Conservation (phyloP, 2,329 filamentous ascomycete genomes). For the Coniochaeta sp. region DNA sequence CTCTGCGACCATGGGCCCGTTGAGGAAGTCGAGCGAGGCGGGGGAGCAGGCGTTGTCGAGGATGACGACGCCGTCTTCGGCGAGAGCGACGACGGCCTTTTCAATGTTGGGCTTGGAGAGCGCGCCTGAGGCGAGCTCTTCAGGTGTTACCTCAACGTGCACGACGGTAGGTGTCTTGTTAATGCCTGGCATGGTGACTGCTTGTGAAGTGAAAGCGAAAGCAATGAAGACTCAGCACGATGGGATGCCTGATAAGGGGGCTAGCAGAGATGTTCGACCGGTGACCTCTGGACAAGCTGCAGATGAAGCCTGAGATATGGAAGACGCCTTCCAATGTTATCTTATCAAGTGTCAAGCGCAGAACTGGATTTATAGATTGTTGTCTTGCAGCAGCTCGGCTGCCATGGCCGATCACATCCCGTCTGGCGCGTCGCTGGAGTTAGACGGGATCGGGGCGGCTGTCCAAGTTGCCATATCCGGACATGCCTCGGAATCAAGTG, state of each 20-base stretch:
- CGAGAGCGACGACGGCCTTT: background rate
- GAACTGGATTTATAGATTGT: background rate
- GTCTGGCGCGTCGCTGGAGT: background rate
- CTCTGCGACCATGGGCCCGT: constrained; percentile 5
- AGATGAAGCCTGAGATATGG: background rate
- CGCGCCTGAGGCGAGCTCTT: background rate
- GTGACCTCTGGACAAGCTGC: background rate
- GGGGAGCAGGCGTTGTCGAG: background rate
- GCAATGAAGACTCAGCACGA: too few relatives aligned
- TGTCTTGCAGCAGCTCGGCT: background rate
- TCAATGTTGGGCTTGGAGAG: background rate
- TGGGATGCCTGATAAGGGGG: background rate
- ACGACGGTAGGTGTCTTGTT: background rate
- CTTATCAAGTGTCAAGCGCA: background rate
- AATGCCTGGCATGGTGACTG: background rate
- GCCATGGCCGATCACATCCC: background rate
- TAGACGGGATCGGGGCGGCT: background rate
- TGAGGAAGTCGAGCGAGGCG: constrained; percentile 4
- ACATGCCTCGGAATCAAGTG: background rate
- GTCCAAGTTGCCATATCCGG: background rate
- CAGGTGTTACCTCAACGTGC: background rate
- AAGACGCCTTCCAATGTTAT: background rate
- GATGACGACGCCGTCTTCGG: background rate
- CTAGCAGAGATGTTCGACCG: background rate
- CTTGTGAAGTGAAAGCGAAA: background rate